Percentiles rank a stretch among this genome's conserved stretches.
phyloP scores from a whole-genome alignment of 164 flowering plant species.

The Hamamelis virginiana region DNA sequence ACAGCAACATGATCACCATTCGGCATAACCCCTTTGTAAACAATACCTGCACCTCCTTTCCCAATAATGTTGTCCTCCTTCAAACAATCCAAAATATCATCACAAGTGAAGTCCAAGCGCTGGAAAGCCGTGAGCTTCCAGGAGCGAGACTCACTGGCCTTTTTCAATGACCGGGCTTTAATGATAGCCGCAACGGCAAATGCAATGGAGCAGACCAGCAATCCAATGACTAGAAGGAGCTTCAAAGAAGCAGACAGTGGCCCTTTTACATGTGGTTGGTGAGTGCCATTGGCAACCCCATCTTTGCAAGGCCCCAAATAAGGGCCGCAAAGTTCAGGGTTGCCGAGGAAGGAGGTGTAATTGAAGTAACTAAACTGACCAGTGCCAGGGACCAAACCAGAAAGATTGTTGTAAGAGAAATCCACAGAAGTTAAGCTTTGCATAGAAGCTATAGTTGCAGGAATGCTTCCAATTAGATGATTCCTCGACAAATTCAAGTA shows the following conservation, averaged over 20 bases:
- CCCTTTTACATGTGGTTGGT: constrained; percentile 51
- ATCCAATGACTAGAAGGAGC: constrained; percentile 84
- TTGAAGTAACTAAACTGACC: constrained; percentile 99
- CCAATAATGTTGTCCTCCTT: constrained; percentile 98
- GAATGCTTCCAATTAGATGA: constrained; percentile 75
- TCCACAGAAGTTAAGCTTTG: constrained; percentile 93
- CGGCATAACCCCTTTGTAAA: constrained; percentile 88
- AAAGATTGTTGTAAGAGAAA: constrained; percentile 86
- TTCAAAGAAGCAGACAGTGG: constrained; percentile 75
- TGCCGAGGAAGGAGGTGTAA: constrained; percentile 80
- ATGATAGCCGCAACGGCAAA: constrained; percentile 88
- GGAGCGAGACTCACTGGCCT: constrained; percentile 67
- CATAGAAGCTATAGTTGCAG: constrained; percentile 69
- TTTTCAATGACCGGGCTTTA: constrained; percentile 83
- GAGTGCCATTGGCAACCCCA: constrained; percentile 47
- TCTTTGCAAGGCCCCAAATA: constrained; percentile 78
- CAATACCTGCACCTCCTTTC: constrained; percentile 98
- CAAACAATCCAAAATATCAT: constrained; percentile 80
- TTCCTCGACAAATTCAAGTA: constrained; percentile 85
- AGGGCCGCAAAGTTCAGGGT: constrained; percentile 90
- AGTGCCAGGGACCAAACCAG: constrained; percentile 86
- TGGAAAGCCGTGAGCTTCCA: constrained; percentile 98
- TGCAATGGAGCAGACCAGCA: constrained; percentile 84
- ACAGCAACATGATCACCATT: constrained; percentile 86
- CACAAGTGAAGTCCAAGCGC: constrained; percentile 82